These are phyloP conservation scores for Spiromastix sp. DNA, from an alignment of 2,329 filamentous ascomycete species.

Conservation along the genomic window DNA sequence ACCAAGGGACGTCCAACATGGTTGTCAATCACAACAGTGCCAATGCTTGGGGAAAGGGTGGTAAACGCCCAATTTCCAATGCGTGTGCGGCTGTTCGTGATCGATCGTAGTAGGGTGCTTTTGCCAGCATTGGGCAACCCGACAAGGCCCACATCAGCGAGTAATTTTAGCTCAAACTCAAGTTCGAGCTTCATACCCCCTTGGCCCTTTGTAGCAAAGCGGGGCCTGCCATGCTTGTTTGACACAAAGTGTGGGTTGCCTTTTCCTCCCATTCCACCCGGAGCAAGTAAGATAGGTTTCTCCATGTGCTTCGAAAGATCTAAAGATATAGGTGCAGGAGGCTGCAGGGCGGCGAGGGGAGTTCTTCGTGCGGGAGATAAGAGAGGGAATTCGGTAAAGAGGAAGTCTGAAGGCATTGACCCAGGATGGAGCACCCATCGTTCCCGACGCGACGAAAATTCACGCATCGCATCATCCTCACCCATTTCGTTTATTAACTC, in stretches of 20 bases:
- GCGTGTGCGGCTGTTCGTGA: conserved; percentile 80
- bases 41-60: conserved; percentile 87
- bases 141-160: conserved; percentile 90
- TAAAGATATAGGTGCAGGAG: conserved; percentile 59
- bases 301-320: conserved; percentile 70
- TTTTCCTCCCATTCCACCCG: conserved; percentile 78
- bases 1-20: conserved; percentile 62
- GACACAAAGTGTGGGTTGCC: conserved; percentile 91
- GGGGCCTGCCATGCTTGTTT: conserved; percentile 61
- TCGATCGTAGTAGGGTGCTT: conserved; percentile 75
- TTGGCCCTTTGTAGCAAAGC: conserved; percentile 83
- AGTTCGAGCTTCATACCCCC: conserved; percentile 66
- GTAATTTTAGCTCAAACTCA: conserved; percentile 83
- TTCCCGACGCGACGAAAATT: conserved; percentile 42
- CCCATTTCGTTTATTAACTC: conserved; percentile 20
- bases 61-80: conserved; percentile 97
- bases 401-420: conserved; percentile 59
- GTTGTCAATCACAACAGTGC: conserved; percentile 86
- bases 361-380: conserved; percentile 47
- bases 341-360: conserved; percentile 55
- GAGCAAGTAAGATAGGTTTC: conserved; percentile 71
- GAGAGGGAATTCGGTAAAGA: conserved; percentile 47
- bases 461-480: conserved; percentile 32
- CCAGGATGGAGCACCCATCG: conserved; percentile 86
- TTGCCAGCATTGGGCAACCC: conserved; percentile 95